phyloP scores from a whole-genome alignment of 1,139 yeast species.

The Candida gigantensis region DNA sequence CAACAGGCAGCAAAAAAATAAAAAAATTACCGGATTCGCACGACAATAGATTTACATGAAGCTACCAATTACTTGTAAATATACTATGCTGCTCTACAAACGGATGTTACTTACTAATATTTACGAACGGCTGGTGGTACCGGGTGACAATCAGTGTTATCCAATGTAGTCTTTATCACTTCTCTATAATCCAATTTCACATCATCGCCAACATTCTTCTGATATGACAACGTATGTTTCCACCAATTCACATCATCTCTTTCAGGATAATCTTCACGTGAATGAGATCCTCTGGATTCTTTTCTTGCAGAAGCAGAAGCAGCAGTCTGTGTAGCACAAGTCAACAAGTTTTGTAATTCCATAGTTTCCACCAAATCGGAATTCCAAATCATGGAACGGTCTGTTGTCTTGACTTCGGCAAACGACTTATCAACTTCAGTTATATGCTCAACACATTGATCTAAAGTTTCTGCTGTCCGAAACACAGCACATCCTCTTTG shows the following conservation, averaged over 20 bases:
- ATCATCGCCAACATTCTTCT: constrained; percentile 65
- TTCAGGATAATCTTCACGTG: constrained; percentile 94
- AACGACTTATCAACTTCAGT: constrained; percentile 73
- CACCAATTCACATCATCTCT: constrained; percentile 97
- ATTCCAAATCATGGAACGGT: constrained; percentile 98
- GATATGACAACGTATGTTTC: constrained; percentile 97
- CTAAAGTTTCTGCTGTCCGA: constrained; percentile 90
- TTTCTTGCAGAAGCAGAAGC: constrained; percentile 90
- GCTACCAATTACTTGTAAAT: neutral
- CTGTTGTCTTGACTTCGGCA: constrained; percentile 73
- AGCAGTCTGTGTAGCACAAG: constrained; percentile 97
- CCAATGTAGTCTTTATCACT: constrained; percentile 81
- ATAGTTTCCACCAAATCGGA: constrained; percentile 94
- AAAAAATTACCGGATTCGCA: neutral
- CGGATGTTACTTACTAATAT: constrained; percentile 45
- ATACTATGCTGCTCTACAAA: neutral
- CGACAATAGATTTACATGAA: constrained; percentile 1
- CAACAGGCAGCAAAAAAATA: neutral
- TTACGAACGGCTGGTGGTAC: constrained; percentile 97
- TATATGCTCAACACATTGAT: constrained; percentile 85
- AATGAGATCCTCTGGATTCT: constrained; percentile 99
- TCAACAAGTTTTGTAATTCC: constrained; percentile 92
- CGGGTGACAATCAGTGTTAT: constrained; percentile 87
- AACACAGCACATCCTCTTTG: constrained; percentile 96
- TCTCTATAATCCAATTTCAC: constrained; percentile 82